phyloP scores from a whole-genome alignment of 2,329 filamentous ascomycete species.

The Neofusicoccum parvum region DNA sequence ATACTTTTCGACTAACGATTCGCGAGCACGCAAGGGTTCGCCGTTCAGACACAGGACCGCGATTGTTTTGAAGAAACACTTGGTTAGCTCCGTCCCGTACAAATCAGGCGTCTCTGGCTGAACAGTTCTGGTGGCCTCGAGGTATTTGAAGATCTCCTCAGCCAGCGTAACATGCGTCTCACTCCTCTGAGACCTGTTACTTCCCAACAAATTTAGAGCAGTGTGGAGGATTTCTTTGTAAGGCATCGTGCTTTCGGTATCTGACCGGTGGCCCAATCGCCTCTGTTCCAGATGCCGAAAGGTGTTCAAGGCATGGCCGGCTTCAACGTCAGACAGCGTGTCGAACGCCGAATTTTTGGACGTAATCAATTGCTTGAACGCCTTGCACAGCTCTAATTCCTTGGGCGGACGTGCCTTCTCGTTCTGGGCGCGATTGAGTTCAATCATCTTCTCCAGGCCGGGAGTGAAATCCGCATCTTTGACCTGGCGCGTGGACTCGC shows the following conservation, averaged over 20 bases:
- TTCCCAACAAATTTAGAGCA: neutral
- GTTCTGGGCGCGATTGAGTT: conserved; percentile 64
- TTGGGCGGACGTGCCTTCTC: conserved; percentile 67
- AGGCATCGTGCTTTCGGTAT: neutral
- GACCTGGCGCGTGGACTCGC: conserved; percentile 59
- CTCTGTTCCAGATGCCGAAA: conserved; percentile 38
- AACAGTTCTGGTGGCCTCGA: neutral
- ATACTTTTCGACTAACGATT: neutral
- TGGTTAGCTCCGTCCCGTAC: neutral
- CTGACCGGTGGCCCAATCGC: neutral
- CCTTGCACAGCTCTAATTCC: conserved; percentile 63
- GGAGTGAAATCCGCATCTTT: conserved; percentile 67
- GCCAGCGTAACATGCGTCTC: neutral
- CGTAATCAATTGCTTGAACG: conserved; percentile 34
- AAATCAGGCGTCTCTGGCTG: neutral
- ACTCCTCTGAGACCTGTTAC: neutral
- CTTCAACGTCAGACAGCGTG: conserved; percentile 32
- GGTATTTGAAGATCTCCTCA: neutral
- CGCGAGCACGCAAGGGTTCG: neutral
- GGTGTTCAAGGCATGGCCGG: conserved; percentile 60
- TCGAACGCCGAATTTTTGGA: neutral
- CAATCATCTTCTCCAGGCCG: conserved; percentile 71
- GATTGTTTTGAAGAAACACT: neutral
- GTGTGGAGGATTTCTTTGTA: neutral
- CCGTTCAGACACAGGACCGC: neutral